Percentiles rank a stretch among this genome's conserved stretches.
Evolutionary conservation across 2,329 filamentous ascomycete genomes (phyloP).

Genomic region (Fusarium ramigenum): DNA sequence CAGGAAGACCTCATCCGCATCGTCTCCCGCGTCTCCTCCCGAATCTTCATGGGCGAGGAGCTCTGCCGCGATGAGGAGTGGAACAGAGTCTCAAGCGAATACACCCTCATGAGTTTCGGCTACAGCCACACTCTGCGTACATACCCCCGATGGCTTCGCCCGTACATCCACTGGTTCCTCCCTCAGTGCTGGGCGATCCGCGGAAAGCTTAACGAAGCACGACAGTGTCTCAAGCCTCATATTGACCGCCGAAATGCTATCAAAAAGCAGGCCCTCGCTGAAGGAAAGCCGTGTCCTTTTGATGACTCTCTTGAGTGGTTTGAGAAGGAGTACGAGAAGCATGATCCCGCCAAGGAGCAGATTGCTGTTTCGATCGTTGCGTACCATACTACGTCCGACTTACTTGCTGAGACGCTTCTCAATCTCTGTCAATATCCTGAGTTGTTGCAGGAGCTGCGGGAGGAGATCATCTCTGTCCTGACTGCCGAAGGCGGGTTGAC

Average conservation of each 20-base stretch:
- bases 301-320: constrained; percentile 64
- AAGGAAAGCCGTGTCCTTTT: neutral
- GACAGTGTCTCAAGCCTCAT: constrained; percentile 36
- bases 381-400: constrained; percentile 61
- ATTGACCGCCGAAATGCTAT: constrained; percentile 45
- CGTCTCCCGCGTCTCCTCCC: neutral
- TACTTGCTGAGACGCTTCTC: constrained; percentile 26
- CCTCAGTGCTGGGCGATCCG: constrained; percentile 45
- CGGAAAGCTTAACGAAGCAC: constrained; percentile 30
- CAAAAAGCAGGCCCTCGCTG: constrained; percentile 4
- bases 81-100: constrained; percentile 55
- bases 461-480: constrained; percentile 48
- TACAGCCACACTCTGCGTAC: constrained; percentile 42
- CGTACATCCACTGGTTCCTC: constrained; percentile 56
- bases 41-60: constrained; percentile 46
- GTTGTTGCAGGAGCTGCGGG: constrained; percentile 50
- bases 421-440: constrained; percentile 52
- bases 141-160: constrained; percentile 56
- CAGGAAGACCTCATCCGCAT: neutral
- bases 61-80: constrained; percentile 57
- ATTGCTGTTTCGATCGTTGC: constrained; percentile 54
- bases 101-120: constrained; percentile 53
- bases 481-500: constrained; percentile 47
- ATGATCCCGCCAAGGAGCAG: constrained; percentile 25
- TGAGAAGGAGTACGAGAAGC: constrained; percentile 53